These are phyloP conservation scores for Pichia sp. DNA, from an alignment of 1,139 yeast genomes.

Conservation along the genomic window DNA sequence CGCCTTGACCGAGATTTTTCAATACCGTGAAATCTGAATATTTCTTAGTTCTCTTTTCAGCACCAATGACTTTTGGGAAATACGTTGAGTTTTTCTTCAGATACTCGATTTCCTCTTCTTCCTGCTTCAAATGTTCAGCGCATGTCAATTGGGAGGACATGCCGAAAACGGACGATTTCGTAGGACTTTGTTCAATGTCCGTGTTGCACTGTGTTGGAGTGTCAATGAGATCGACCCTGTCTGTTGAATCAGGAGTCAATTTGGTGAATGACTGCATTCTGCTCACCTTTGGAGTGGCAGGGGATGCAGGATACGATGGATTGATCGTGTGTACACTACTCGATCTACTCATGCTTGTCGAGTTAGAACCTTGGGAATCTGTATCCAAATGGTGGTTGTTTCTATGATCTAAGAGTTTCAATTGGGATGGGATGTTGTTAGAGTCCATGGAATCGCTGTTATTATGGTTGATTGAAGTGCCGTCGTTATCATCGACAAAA, in stretches of 20 bases:
- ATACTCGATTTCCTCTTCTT: slow-evolving; percentile 36
- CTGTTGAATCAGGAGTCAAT: not conserved
- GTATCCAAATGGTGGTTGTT: slow-evolving; percentile 2
- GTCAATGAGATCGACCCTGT: too few relatives aligned
- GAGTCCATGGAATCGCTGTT: slow-evolving; percentile 17
- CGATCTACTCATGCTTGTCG: slow-evolving; percentile 25
- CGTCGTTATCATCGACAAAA: slow-evolving; percentile 1
- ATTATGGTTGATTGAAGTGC: not conserved
- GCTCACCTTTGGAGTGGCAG: slow-evolving; percentile 7
- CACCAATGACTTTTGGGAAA: slow-evolving; percentile 63
- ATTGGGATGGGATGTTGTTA: slow-evolving; percentile 50
- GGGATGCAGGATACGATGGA: slow-evolving; percentile 17
- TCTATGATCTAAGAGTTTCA: slow-evolving; percentile 36
- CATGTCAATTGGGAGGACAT: slow-evolving; percentile 9
- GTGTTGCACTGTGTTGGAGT: too few relatives aligned
- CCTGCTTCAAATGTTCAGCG: slow-evolving; percentile 25
- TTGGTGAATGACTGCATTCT: slow-evolving; percentile 4
- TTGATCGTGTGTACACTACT: slow-evolving; percentile 37
- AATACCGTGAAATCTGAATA: slow-evolving; percentile 67
- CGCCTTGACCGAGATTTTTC: slow-evolving; percentile 92
- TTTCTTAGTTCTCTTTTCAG: slow-evolving; percentile 60
- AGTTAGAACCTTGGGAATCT: slow-evolving; percentile 12
- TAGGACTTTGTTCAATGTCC: not conserved
- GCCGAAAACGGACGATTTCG: slow-evolving; percentile 2
- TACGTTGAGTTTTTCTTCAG: slow-evolving; percentile 22